Percentiles rank a stretch among this genome's conserved stretches.
Evolutionary conservation across 805 yeast species (phyloP).

Genomic region (Zygotorulaspora danielsina): DNA sequence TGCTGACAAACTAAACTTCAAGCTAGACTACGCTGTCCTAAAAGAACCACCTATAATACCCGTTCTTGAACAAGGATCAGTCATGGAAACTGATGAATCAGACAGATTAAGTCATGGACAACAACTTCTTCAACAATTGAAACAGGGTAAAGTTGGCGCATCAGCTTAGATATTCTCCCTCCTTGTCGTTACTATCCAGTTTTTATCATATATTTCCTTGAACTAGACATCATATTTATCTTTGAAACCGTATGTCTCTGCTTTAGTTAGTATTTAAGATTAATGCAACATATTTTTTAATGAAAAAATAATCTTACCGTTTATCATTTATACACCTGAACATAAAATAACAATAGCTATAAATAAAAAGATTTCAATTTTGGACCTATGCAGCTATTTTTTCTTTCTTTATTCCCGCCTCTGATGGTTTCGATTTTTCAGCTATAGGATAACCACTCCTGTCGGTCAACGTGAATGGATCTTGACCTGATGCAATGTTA

Average conservation of each 20-base stretch:
- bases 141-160: conserved; percentile 21
- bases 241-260: too few species aligned
- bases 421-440: background rate
- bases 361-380: too few species aligned
- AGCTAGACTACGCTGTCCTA: conserved; percentile 36
- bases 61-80: conserved; percentile 3
- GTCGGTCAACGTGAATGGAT: conserved; percentile 43
- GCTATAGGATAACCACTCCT: background rate
- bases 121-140: conserved; percentile 31
- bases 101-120: conserved; percentile 25
- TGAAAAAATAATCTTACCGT: too few species aligned
- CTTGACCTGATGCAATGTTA: conserved; percentile 77
- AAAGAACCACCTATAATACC: conserved; percentile 11
- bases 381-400: conserved; percentile 2
- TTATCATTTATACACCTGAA: background rate
- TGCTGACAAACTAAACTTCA: conserved; percentile 40
- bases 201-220: too few species aligned
- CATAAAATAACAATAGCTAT: background rate
- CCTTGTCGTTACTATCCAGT: background rate
- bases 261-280: background rate
- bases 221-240: too few species aligned
- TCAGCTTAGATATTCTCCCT: conserved; percentile 8
- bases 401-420: conserved; percentile 2
- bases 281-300: background rate
- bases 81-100: conserved; percentile 3